Percentiles rank a stretch among this genome's conserved stretches.
phyloP scores from a whole-genome alignment of 371 early-diverging fungal genomes.

The Saksenaea vasiformis region DNA sequence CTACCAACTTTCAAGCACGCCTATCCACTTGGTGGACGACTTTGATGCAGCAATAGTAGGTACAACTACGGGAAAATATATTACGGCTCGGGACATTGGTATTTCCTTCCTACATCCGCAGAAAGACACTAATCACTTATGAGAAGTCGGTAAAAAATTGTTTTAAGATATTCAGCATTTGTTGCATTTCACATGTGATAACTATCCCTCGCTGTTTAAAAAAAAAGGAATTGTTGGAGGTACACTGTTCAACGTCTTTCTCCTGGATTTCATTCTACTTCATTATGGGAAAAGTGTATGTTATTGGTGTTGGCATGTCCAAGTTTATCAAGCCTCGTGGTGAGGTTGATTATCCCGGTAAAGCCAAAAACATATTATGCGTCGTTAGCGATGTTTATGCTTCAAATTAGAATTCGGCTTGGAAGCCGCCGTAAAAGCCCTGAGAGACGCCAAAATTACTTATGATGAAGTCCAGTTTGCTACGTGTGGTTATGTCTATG shows the following conservation, averaged over 20 bases:
- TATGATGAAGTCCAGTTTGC: conserved; percentile 71
- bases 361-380: background rate
- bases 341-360: conserved; percentile 63
- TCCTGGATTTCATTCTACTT: background rate
- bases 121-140: too few relatives aligned
- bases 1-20: too few relatives aligned
- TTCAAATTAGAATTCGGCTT: conserved; percentile 59
- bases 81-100: too few relatives aligned
- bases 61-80: too few relatives aligned
- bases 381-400: background rate
- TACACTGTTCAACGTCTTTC: background rate
- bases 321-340: conserved; percentile 66
- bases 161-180: too few relatives aligned
- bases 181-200: too few relatives aligned
- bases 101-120: too few relatives aligned
- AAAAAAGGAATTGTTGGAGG: too few relatives aligned
- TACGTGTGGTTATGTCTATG: conserved; percentile 64
- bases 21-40: too few relatives aligned
- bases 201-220: too few relatives aligned
- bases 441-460: conserved; percentile 68
- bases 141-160: too few relatives aligned
- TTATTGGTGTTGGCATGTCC: conserved; percentile 71
- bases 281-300: conserved; percentile 33
- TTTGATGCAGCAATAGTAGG: too few relatives aligned
- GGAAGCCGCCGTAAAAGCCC: conserved; percentile 76